Evolutionary conservation across 2,329 filamentous ascomycete species (phyloP).

Genomic region (Aspergillus awamori): DNA sequence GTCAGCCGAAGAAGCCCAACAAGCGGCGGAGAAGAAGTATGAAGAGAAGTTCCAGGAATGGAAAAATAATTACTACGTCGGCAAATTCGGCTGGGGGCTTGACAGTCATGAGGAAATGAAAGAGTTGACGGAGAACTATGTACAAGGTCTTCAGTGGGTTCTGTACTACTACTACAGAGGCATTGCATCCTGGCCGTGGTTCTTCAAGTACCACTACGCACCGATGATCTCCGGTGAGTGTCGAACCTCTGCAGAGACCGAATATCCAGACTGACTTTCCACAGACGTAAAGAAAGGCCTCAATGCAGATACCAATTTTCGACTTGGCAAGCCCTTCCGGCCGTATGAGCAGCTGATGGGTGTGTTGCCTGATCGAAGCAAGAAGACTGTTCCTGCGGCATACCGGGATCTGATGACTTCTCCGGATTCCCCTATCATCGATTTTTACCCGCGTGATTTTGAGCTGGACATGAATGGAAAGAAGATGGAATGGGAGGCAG

Average conservation of each 20-base stretch:
- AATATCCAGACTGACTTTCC: constrained; percentile 23
- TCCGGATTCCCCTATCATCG: constrained; percentile 85
- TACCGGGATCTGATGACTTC: constrained; percentile 95
- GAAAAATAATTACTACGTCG: constrained; percentile 92
- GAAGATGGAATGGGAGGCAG: constrained; percentile 99
- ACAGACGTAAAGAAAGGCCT: constrained; percentile 85
- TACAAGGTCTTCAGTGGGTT: constrained; percentile 97
- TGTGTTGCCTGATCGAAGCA: constrained; percentile 94
- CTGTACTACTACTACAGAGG: constrained; percentile 97
- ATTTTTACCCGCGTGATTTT: constrained; percentile 97
- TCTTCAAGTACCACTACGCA: constrained; percentile 93
- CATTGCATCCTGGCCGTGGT: constrained; percentile 98
- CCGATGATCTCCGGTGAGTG: constrained; percentile 81
- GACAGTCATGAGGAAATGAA: constrained; percentile 79
- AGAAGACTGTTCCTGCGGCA: constrained; percentile 84
- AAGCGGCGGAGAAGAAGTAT: constrained; percentile 80
- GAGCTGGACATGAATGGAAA: constrained; percentile 99
- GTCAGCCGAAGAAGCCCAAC: constrained; percentile 75
- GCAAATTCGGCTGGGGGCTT: constrained; percentile 87
- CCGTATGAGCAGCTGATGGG: constrained; percentile 98
- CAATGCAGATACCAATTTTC: constrained; percentile 85
- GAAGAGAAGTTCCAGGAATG: constrained; percentile 86
- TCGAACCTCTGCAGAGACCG: neutral
- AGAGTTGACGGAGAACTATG: constrained; percentile 90
- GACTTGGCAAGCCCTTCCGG: constrained; percentile 89